Base-by-base conservation (phyloP, 345 rosid genomes). In the Rhizophora apiculata region DNA sequence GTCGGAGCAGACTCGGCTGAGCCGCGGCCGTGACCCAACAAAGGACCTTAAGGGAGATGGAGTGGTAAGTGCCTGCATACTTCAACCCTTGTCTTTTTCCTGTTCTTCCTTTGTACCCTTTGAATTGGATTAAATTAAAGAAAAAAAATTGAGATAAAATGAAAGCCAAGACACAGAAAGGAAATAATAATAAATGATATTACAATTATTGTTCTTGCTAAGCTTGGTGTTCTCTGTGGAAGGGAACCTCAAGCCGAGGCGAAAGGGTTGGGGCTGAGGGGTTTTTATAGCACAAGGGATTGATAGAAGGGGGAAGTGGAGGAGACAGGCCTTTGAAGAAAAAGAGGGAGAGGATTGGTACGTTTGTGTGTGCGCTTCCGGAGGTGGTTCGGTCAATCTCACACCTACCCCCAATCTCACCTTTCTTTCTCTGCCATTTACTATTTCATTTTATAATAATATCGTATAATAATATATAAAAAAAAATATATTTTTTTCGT, bases 221-320 rank as follows among this genome's bases (percentile, higher is more conserved):
- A 73, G 86, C 86, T 81, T 79, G 86, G 55, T 68, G 82, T 82
- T 86, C 85, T 76, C 79, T 76, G 11, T 4, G 16, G 62, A 61
- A 80, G 76, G 78, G 83, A 86, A 84, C 90, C 81, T 55, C 88
- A 84, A 86, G 91, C 91, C 83, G 88, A 79, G 82, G 8, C 1
- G 13, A 8, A 15, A 56, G 8, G 37, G 20, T 24, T 7, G 51
- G 60, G n/a, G 10, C 3, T 1, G 0, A 4, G 4, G 51, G 77
- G 66, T 74, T 3, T 64, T 84, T 84, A 82, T 84, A 82, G 32
- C 8, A 9, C 0, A 16, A 8, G 22, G 24, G 16, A 48, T 18
- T 26, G 43, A 7, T 62, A 31, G 34, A 32, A 24, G 34, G 19
- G 34, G 1, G 11, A 37, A 0, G 15, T 7, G 30, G 21, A 64